Evolutionary conservation across 768 basidiomycete species (phyloP).

Genomic region (Tricholoma bakamatsutake): DNA sequence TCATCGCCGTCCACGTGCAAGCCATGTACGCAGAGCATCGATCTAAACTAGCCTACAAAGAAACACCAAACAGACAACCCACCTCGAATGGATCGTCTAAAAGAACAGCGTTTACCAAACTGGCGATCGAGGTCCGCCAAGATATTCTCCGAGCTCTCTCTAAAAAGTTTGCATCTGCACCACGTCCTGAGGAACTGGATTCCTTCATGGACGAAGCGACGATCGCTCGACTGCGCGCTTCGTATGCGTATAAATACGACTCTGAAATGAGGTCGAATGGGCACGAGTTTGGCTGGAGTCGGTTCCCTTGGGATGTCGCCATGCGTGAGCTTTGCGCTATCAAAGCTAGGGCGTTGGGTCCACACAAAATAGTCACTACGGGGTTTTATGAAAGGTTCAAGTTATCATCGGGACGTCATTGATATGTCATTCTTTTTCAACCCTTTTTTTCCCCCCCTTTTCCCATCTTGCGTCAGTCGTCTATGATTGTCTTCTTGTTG

Average conservation of each 20-base stretch:
- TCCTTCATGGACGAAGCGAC: slow-evolving; percentile 24
- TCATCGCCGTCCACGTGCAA: slow-evolving; percentile 37
- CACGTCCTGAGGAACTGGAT: slow-evolving; percentile 18
- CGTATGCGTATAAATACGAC: slow-evolving; percentile 43
- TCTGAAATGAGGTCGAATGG: slow-evolving; percentile 8
- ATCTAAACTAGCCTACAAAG: background rate
- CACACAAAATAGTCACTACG: slow-evolving; percentile 31
- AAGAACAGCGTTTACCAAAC: slow-evolving; percentile 27
- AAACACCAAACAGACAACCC: background rate
- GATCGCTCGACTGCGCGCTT: slow-evolving; percentile 37
- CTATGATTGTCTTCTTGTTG: background rate
- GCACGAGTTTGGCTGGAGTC: slow-evolving; percentile 18
- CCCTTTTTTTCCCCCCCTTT: no score
- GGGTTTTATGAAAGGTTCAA: slow-evolving; percentile 39
- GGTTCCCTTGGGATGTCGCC: slow-evolving; percentile 50
- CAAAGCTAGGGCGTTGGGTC: slow-evolving; percentile 38
- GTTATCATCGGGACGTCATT: slow-evolving; percentile 13
- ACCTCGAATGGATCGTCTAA: background rate
- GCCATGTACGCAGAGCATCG: slow-evolving; percentile 20
- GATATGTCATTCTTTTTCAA: background rate
- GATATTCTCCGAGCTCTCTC: slow-evolving; percentile 41
- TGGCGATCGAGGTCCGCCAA: slow-evolving; percentile 40
- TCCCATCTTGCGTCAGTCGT: background rate
- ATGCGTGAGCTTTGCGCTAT: slow-evolving; percentile 44
- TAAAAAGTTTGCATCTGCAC: slow-evolving; percentile 29